Evolutionary conservation across 2,329 filamentous ascomycete genomes (phyloP).

Genomic region (Penicillium sp.): DNA sequence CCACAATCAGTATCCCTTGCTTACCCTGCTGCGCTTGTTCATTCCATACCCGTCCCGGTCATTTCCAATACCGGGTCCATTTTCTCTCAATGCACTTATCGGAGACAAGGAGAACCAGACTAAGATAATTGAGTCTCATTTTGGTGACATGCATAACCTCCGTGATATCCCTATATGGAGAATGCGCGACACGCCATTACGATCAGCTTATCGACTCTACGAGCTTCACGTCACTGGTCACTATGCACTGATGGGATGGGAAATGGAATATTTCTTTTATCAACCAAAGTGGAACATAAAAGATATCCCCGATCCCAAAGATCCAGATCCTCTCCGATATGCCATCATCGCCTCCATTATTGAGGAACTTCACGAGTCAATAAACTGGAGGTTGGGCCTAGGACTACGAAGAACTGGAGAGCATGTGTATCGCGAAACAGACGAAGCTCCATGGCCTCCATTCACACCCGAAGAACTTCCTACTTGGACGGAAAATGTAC

Average conservation of each 20-base stretch:
- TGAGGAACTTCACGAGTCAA: constrained; percentile 23
- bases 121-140: constrained; percentile 18
- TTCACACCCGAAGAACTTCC: constrained; percentile 22
- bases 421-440: constrained; percentile 25
- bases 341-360: constrained; percentile 27
- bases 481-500: constrained; percentile 19
- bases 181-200: constrained; percentile 29
- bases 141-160: constrained; percentile 14
- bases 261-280: constrained; percentile 29
- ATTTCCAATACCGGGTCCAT: constrained; percentile 23
- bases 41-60: constrained; percentile 26
- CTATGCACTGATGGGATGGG: constrained; percentile 22
- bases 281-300: constrained; percentile 20
- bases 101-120: constrained; percentile 16
- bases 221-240: constrained; percentile 21
- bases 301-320: constrained; percentile 26
- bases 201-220: constrained; percentile 31
- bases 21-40: constrained; percentile 21
- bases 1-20: background rate
- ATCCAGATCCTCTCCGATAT: constrained; percentile 30
- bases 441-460: constrained; percentile 22
- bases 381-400: constrained; percentile 30
- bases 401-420: constrained; percentile 24
- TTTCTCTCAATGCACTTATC: constrained; percentile 13
- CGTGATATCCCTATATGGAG: constrained; percentile 28